A percentile compares a stretch with the other conserved stretches of the same genome.
These are phyloP conservation scores for Talaromyces sp. DNA, from an alignment of 2,329 filamentous ascomycete species.

Conservation along the genomic window DNA sequence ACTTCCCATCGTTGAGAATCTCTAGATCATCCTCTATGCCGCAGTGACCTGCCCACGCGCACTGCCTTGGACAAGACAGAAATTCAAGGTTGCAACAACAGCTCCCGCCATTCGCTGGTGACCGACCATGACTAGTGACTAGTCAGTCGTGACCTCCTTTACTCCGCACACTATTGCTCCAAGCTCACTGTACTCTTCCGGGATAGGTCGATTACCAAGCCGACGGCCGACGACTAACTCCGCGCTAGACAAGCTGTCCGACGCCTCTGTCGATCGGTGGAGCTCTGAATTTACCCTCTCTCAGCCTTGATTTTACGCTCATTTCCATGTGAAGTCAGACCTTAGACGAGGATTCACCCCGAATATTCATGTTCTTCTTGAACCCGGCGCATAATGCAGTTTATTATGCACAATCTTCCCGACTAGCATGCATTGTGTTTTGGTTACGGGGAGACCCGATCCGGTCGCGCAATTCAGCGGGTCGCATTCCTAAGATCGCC, in stretches of 20 bases:
- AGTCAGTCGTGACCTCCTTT: background rate
- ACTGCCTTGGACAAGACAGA: background rate
- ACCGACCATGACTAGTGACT: conserved; percentile 1
- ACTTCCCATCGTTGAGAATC: background rate
- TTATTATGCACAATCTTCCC: conserved; percentile 1
- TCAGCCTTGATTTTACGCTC: background rate
- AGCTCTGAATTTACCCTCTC: background rate
- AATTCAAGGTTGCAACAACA: background rate
- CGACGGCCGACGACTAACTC: background rate
- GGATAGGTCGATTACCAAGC: background rate
- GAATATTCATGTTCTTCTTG: background rate
- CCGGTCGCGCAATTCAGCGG: background rate
- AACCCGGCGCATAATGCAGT: background rate
- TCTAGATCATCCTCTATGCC: background rate
- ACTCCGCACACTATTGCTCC: background rate
- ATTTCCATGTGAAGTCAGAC: background rate
- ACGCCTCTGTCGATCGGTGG: conserved; percentile 14
- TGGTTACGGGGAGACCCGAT: background rate
- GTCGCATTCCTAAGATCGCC: conserved; percentile 5
- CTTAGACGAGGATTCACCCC: background rate
- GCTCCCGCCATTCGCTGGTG: background rate
- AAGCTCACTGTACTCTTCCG: background rate
- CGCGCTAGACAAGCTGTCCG: conserved; percentile 1
- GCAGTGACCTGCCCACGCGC: background rate
- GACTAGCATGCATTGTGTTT: background rate